A percentile compares a stretch with the other conserved stretches of the same genome.
phyloP scores from a whole-genome alignment of 1,284 basidiomycete genomes.

The Veloporphyrellus conicus region DNA sequence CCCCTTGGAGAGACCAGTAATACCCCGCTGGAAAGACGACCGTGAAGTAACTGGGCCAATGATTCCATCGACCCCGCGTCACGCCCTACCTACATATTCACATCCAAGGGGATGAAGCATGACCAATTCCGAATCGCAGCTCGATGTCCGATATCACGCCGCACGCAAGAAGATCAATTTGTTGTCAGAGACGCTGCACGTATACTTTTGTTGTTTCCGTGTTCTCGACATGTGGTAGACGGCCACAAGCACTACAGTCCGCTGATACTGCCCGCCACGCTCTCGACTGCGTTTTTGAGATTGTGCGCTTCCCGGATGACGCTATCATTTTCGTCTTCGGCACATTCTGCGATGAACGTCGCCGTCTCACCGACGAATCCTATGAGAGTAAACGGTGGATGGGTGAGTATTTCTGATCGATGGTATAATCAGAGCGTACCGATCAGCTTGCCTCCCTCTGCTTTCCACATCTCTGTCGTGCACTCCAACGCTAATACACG shows the following conservation, averaged over 20 bases:
- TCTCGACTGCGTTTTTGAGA: conserved; percentile 66
- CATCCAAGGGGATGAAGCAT: too few species aligned
- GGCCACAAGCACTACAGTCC: conserved; percentile 35
- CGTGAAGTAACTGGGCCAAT: too few species aligned
- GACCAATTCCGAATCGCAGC: too few species aligned
- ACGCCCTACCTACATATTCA: too few species aligned
- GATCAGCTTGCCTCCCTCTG: conserved; percentile 67
- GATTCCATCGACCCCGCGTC: too few species aligned
- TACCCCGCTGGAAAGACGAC: too few species aligned
- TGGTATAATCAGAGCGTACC: conserved; percentile 39
- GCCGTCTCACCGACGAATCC: conserved; percentile 73
- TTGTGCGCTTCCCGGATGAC: conserved; percentile 64
- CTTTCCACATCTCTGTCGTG: conserved; percentile 73
- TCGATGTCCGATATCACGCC: too few species aligned
- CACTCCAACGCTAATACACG: conserved; percentile 71
- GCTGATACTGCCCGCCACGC: conserved; percentile 61
- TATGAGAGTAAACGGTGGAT: conserved; percentile 21
- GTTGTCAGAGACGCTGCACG: too few species aligned
- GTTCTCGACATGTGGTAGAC: too few species aligned
- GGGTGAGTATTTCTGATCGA: background rate
- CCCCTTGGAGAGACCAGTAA: too few species aligned
- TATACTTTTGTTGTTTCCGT: background rate
- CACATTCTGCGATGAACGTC: conserved; percentile 78
- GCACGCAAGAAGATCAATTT: too few species aligned
- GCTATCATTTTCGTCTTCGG: conserved; percentile 77